These are phyloP conservation scores for Ilex aquifolium DNA, from an alignment of 257 asterid genomes.

Conservation along the genomic window DNA sequence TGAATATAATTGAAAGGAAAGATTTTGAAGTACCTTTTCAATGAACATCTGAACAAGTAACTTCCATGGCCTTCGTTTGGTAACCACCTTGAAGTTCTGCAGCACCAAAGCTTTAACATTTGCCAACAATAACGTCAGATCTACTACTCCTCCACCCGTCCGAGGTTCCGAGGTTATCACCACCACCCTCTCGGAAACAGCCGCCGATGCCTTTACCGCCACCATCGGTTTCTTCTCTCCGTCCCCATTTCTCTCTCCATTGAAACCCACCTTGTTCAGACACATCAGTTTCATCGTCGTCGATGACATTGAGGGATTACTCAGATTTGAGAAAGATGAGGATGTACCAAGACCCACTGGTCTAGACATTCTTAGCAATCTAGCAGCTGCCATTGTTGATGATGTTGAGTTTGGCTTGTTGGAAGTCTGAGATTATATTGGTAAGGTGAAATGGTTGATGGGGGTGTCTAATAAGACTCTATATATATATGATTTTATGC, in stretches of 20 bases:
- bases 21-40: slow-evolving; percentile 46
- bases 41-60: slow-evolving; percentile 43
- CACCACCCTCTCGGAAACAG: slow-evolving; percentile 11
- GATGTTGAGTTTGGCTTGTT: neutral
- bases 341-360: slow-evolving; percentile 14
- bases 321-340: slow-evolving; percentile 1
- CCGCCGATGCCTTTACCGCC: slow-evolving; percentile 30
- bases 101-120: slow-evolving; percentile 21
- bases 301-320: neutral
- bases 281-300: slow-evolving; percentile 17
- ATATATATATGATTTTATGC: no score
- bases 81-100: slow-evolving; percentile 20
- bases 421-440: neutral
- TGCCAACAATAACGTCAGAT: slow-evolving; percentile 24
- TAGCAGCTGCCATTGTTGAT: slow-evolving; percentile 42
- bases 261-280: slow-evolving; percentile 22
- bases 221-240: slow-evolving; percentile 19
- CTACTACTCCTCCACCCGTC: slow-evolving; percentile 19
- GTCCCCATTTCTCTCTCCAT: slow-evolving; percentile 16
- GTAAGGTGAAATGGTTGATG: neutral
- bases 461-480: neutral
- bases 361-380: slow-evolving; percentile 34
- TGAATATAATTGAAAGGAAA: no score
- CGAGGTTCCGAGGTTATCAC: slow-evolving; percentile 27
- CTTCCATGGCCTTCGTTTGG: slow-evolving; percentile 31